A percentile compares a stretch with the other conserved stretches of the same genome.
These are phyloP conservation scores for Tetragonia tetragonoides DNA, from an alignment of 148 eudicot genomes.

Conservation along the genomic window DNA sequence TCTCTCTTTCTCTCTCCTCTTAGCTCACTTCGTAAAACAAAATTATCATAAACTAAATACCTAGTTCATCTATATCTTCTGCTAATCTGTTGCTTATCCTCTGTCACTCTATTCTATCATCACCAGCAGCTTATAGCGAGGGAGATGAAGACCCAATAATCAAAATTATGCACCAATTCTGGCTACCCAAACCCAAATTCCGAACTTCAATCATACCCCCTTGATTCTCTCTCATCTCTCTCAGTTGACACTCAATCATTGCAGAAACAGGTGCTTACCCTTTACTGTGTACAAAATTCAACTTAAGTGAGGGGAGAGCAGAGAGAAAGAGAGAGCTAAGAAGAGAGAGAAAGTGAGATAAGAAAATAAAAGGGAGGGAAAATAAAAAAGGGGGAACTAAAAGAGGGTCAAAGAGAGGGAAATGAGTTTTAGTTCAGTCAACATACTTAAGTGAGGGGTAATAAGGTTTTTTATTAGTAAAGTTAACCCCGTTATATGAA, in stretches of 20 bases:
- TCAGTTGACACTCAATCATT: conserved; percentile 50
- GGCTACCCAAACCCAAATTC: conserved; percentile 49
- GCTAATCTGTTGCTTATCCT: not conserved
- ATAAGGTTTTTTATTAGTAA: no score
- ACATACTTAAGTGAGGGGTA: no score
- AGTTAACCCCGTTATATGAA: no score
- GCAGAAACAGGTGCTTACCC: conserved; percentile 49
- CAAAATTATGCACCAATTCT: conserved; percentile 74
- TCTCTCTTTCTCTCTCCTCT: no score
- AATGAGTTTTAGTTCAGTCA: no score
- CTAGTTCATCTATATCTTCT: not conserved
- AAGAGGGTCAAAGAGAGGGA: no score
- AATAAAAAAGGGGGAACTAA: no score
- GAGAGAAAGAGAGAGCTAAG: no score
- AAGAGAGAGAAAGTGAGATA: no score
- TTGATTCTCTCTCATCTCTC: conserved; percentile 41
- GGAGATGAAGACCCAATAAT: conserved; percentile 44
- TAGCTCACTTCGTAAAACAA: not conserved
- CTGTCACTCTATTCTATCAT: conserved; percentile 4
- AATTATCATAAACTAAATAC: conserved; percentile 16
- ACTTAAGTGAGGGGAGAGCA: no score
- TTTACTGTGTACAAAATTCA: not conserved
- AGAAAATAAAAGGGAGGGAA: no score
- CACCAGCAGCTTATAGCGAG: not conserved
- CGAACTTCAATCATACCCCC: conserved; percentile 32